A percentile compares a stretch with the other conserved stretches of the same genome.
These are phyloP conservation scores for Ganoderma leucocontextum DNA, from an alignment of 1,284 basidiomycete species.

Conservation along the genomic window DNA sequence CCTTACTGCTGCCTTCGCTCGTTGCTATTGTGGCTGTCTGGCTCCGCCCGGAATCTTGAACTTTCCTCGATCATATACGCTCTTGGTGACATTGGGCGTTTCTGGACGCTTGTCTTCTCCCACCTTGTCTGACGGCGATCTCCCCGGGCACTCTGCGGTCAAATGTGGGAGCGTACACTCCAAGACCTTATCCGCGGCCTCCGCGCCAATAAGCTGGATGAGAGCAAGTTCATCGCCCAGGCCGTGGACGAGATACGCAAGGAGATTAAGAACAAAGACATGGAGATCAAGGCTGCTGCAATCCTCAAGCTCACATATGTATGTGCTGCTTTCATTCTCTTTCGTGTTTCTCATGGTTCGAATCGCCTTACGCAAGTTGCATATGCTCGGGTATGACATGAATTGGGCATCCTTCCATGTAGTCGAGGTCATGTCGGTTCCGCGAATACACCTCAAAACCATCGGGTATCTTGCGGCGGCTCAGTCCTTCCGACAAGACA, in stretches of 20 bases:
- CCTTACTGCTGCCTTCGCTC: background rate
- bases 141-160: background rate
- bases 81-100: background rate
- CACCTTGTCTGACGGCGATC: background rate
- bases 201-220: conserved; percentile 86
- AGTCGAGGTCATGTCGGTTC: conserved; percentile 97
- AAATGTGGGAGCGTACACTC: conserved; percentile 93
- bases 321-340: conserved; percentile 18
- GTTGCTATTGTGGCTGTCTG: background rate
- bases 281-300: conserved; percentile 96
- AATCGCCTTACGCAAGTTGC: conserved; percentile 61
- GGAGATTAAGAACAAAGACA: conserved; percentile 94
- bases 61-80: background rate
- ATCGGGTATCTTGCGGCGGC: conserved; percentile 96
- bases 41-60: background rate
- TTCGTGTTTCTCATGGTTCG: conserved; percentile 1
- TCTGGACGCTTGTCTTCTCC: conserved; percentile 3
- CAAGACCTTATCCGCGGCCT: conserved; percentile 93
- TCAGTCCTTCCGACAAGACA: conserved; percentile 93
- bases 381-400: conserved; percentile 94
- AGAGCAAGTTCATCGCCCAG: conserved; percentile 81
- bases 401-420: conserved; percentile 93
- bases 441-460: conserved; percentile 91
- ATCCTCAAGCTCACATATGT: conserved; percentile 98
- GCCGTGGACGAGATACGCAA: conserved; percentile 89